phyloP scores from a whole-genome alignment of 306 rosid species.

The Castanea crenata region DNA sequence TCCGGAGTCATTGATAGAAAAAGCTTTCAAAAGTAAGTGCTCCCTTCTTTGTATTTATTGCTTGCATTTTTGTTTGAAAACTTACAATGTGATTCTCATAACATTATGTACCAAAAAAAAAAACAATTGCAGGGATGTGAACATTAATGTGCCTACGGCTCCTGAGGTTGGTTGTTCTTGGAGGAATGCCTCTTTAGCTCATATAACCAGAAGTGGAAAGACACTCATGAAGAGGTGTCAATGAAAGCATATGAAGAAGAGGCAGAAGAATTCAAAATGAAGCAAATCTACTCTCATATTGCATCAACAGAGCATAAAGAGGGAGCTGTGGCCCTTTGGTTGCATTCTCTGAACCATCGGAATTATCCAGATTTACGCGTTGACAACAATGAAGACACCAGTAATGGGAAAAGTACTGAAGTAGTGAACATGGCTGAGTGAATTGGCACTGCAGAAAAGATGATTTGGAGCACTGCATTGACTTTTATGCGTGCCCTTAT shows the following conservation, averaged over 20 bases:
- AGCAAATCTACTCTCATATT: conserved; percentile 77
- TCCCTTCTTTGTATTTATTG: conserved; percentile 6
- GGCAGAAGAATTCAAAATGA: conserved; percentile 82
- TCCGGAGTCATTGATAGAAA: conserved; percentile 63
- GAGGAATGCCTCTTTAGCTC: conserved; percentile 88
- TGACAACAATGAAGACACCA: conserved; percentile 25
- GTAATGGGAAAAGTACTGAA: conserved; percentile 17
- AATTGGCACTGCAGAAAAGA: conserved; percentile 14
- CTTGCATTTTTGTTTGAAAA: conserved; percentile 13
- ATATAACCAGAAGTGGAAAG: conserved; percentile 92
- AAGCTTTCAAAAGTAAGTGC: conserved; percentile 73
- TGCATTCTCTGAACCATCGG: conserved; percentile 89
- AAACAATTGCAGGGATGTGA: conserved; percentile 51
- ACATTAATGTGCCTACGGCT: conserved; percentile 86
- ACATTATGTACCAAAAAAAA: not conserved
- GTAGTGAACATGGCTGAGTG: conserved; percentile 25
- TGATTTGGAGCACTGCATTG: conserved; percentile 17
- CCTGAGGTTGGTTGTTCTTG: conserved; percentile 94
- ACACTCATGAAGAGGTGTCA: conserved; percentile 80
- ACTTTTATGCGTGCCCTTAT: conserved; percentile 14
- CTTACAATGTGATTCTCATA: conserved; percentile 5
- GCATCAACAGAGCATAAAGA: conserved; percentile 76
- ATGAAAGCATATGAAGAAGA: conserved; percentile 71
- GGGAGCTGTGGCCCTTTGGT: conserved; percentile 83
- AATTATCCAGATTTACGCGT: conserved; percentile 69